These are phyloP conservation scores for Volutella citrinella DNA, from an alignment of 2,329 filamentous ascomycete species.

Conservation along the genomic window DNA sequence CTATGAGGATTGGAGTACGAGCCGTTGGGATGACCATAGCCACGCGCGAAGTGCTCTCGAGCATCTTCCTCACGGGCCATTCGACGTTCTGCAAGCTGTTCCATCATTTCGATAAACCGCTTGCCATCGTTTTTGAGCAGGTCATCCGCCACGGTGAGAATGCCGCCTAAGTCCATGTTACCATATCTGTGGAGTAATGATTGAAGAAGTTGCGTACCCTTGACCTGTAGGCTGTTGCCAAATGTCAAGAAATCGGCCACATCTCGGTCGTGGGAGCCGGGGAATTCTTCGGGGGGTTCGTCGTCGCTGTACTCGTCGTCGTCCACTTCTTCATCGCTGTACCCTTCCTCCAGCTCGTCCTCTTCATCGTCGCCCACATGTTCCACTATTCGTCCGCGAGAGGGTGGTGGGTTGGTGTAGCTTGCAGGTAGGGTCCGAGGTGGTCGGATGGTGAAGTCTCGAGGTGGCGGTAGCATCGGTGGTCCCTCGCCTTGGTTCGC, in stretches of 20 bases:
- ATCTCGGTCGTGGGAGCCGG: constrained; percentile 59
- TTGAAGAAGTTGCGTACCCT: constrained; percentile 59
- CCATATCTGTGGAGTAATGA: constrained; percentile 42
- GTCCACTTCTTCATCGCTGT: constrained; percentile 52
- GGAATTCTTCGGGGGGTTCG: constrained; percentile 66
- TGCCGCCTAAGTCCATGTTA: constrained; percentile 72
- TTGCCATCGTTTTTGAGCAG: constrained; percentile 98
- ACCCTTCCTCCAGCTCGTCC: constrained; percentile 51
- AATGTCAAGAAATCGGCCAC: constrained; percentile 93
- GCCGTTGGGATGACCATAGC: constrained; percentile 60
- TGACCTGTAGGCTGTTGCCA: constrained; percentile 94
- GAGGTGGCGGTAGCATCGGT: constrained; percentile 48
- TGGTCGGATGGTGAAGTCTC: constrained; percentile 59
- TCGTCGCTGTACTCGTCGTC: constrained; percentile 64
- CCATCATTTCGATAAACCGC: constrained; percentile 99
- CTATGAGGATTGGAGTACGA: constrained; percentile 60
- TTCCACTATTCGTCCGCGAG: constrained; percentile 70
- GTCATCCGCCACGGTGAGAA: constrained; percentile 97
- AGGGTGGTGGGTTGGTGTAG: constrained; percentile 66
- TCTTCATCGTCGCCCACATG: constrained; percentile 57
- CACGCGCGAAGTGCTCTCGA: constrained; percentile 56
- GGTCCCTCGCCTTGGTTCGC: constrained; percentile 76
- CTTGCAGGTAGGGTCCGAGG: constrained; percentile 56
- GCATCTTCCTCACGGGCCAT: constrained; percentile 97
- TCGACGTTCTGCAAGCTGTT: constrained; percentile 92